A percentile compares a stretch with the other conserved stretches of the same genome.
Conservation (phyloP, 495 filamentous ascomycete species). For the Sordaria brevicollis region DNA sequence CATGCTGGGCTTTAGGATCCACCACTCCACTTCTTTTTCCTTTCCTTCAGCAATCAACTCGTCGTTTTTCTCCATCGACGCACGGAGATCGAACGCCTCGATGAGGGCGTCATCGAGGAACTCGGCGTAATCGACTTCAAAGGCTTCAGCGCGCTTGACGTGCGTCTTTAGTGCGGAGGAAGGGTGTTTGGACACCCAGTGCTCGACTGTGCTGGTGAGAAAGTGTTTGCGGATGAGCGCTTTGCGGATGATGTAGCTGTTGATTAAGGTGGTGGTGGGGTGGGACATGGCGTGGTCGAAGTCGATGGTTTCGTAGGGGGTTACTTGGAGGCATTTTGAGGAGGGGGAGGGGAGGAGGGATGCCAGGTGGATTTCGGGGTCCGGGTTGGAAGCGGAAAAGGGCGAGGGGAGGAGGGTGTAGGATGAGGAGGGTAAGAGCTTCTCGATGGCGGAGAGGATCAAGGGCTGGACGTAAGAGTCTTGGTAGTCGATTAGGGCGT, state of each 20-base stretch:
- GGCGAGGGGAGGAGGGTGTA: constrained; percentile 22
- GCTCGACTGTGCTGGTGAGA: constrained; percentile 64
- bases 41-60: constrained; percentile 1
- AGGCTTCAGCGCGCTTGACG: constrained; percentile 64
- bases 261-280: constrained; percentile 50
- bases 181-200: constrained; percentile 76
- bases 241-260: constrained; percentile 90
- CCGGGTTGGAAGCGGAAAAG: constrained; percentile 7
- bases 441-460: constrained; percentile 58
- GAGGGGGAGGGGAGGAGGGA: constrained; percentile 20
- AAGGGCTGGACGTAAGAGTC: constrained; percentile 79
- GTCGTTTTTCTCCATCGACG: constrained; percentile 59
- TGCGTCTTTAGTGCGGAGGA: constrained; percentile 53
- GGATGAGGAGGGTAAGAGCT: constrained; percentile 41
- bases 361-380: constrained; percentile 20
- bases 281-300: constrained; percentile 61
- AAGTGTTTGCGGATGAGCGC: constrained; percentile 97
- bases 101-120: constrained; percentile 88
- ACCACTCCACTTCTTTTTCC: constrained; percentile 56
- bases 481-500: constrained; percentile 73
- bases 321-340: constrained; percentile 69
- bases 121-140: constrained; percentile 94
- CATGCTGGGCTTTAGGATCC: constrained; percentile 97
- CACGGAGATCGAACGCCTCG: constrained; percentile 78
- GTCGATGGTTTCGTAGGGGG: constrained; percentile 74